A percentile compares a stretch with the other conserved stretches of the same genome.
Evolutionary conservation across 805 yeast species (phyloP).

Genomic region (Suhomyces pyralidae): DNA sequence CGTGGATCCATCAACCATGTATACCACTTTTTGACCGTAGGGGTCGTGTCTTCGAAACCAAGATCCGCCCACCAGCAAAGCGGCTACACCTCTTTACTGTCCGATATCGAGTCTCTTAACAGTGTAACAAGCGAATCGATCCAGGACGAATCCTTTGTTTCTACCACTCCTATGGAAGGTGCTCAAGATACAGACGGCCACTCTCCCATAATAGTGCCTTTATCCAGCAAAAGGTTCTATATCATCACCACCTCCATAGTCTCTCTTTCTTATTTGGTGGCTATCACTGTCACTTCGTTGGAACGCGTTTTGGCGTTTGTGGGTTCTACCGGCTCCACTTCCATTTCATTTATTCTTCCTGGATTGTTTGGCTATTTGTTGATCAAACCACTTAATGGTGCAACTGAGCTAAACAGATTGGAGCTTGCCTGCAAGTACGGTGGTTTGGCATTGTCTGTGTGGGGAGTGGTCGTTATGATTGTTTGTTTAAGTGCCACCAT

Average conservation of each 20-base stretch:
- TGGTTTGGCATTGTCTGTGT: conserved; percentile 44
- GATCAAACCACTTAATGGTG: conserved; percentile 36
- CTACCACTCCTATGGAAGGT: conserved; percentile 47
- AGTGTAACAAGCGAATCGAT: conserved; percentile 18
- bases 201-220: conserved; percentile 49
- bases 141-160: conserved; percentile 36
- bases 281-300: conserved; percentile 59
- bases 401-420: conserved; percentile 20
- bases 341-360: conserved; percentile 74
- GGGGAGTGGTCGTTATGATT: conserved; percentile 56
- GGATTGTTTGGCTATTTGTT: conserved; percentile 70
- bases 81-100: conserved; percentile 28
- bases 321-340: conserved; percentile 81
- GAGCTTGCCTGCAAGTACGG: conserved; percentile 35
- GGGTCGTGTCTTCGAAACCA: conserved; percentile 24
- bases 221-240: conserved; percentile 45
- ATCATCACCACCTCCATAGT: conserved; percentile 49
- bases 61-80: conserved; percentile 15
- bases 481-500: conserved; percentile 52
- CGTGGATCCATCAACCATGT: conserved; percentile 71
- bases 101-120: conserved; percentile 23
- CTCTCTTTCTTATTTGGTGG: conserved; percentile 49
- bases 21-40: conserved; percentile 43
- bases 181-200: conserved; percentile 47
- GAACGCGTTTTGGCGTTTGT: conserved; percentile 70